These are phyloP conservation scores for Escovopsis sp. DNA, from an alignment of 2,329 filamentous ascomycete species.

Conservation along the genomic window DNA sequence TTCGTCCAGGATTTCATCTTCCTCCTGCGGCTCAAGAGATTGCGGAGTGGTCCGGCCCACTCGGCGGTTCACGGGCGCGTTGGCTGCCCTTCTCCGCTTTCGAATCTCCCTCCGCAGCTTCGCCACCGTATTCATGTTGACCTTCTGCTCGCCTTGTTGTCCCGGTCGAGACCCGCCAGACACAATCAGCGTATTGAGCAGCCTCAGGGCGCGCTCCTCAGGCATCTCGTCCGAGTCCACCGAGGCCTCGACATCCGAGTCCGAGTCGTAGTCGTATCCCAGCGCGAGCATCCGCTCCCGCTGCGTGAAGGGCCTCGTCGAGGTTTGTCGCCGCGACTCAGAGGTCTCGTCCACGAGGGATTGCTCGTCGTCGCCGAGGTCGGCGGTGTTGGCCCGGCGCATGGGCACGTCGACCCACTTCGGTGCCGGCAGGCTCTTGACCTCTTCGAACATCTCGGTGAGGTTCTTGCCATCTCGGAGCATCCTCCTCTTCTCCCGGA, in stretches of 20 bases:
- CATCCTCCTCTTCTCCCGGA: constrained; percentile 12
- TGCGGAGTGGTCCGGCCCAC: background rate
- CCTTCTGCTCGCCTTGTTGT: background rate
- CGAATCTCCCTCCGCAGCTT: constrained; percentile 5
- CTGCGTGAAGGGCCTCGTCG: constrained; percentile 5
- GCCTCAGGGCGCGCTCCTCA: constrained; percentile 2
- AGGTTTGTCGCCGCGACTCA: background rate
- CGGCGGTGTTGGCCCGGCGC: constrained; percentile 2
- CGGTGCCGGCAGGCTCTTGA: background rate
- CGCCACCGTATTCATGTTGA: constrained; percentile 3
- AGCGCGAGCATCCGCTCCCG: constrained; percentile 10
- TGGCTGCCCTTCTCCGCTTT: background rate
- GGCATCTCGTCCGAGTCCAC: constrained; percentile 2
- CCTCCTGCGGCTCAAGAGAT: background rate
- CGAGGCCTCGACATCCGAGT: constrained; percentile 5
- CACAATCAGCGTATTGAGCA: constrained; percentile 1
- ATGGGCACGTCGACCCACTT: constrained; percentile 1
- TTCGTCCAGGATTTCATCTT: background rate
- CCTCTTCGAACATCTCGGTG: constrained; percentile 12
- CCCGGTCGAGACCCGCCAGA: background rate
- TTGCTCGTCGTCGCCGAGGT: constrained; percentile 3
- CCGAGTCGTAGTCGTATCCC: constrained; percentile 13
- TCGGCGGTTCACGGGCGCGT: background rate
- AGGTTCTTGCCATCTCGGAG: constrained; percentile 21
- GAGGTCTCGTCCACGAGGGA: constrained; percentile 1